These are phyloP conservation scores for Phytopythium delawarense DNA, from an alignment of 352 stramenopile genomes.

Conservation along the genomic window DNA sequence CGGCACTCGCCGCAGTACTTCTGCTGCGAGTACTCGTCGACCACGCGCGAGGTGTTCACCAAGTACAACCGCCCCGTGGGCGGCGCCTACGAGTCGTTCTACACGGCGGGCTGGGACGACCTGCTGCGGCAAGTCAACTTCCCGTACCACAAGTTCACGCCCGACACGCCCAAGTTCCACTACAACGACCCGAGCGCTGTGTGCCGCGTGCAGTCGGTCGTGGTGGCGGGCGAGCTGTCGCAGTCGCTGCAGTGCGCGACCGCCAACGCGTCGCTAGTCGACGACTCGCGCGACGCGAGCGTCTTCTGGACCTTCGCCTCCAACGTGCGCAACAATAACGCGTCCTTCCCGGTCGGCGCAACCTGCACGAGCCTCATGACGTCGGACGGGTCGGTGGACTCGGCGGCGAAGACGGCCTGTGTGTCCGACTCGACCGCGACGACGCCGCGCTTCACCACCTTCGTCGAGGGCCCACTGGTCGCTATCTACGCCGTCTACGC, in stretches of 20 bases:
- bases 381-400: constrained; percentile 20
- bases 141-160: constrained; percentile 27
- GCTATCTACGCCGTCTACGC: constrained; percentile 28
- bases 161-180: constrained; percentile 21
- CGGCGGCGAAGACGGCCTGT: constrained; percentile 15
- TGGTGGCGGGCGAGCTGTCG: constrained; percentile 14
- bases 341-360: constrained; percentile 37
- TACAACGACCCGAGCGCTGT: constrained; percentile 25
- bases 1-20: constrained; percentile 27
- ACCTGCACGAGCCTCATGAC: constrained; percentile 31
- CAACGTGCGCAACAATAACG: constrained; percentile 50
- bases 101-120: constrained; percentile 28
- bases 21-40: constrained; percentile 30
- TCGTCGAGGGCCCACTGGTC: constrained; percentile 18
- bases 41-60: constrained; percentile 23
- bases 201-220: constrained; percentile 26
- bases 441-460: constrained; percentile 19
- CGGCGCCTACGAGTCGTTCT: constrained; percentile 28
- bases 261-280: constrained; percentile 25
- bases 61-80: constrained; percentile 24
- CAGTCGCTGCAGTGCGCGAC: constrained; percentile 29
- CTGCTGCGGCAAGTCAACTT: constrained; percentile 31
- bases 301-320: constrained; percentile 37
- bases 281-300: constrained; percentile 21
- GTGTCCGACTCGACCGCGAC: constrained; percentile 10